Conservation (phyloP, 2,329 filamentous ascomycete species). For the Neophaeococcomyces aloes region DNA sequence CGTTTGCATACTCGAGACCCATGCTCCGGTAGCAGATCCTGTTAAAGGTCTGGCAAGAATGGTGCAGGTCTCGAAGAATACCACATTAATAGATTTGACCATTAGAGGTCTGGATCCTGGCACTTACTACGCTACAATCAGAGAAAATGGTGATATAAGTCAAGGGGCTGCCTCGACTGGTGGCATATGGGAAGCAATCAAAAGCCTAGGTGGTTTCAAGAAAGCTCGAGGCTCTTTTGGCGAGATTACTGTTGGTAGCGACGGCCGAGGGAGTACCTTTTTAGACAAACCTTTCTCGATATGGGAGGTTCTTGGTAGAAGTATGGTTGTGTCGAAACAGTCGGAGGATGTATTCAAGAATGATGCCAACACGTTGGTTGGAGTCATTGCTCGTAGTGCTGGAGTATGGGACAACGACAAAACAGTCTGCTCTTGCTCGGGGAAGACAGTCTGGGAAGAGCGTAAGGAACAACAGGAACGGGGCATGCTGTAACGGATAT, state of each 20-base stretch:
- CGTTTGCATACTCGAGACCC: conserved; percentile 91
- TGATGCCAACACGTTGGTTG: conserved; percentile 75
- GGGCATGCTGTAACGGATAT: conserved; percentile 68
- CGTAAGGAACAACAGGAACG: conserved; percentile 76
- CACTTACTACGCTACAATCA: conserved; percentile 71
- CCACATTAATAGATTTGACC: conserved; percentile 79
- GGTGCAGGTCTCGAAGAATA: conserved; percentile 72
- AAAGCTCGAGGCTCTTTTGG: conserved; percentile 58
- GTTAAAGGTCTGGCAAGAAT: conserved; percentile 84
- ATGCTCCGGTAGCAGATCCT: conserved; percentile 52
- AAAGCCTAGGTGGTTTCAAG: conserved; percentile 29
- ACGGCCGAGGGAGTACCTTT: conserved; percentile 70
- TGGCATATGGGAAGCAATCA: conserved; percentile 60
- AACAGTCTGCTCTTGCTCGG: conserved; percentile 93
- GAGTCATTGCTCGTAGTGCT: conserved; percentile 87
- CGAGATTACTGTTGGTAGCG: conserved; percentile 60
- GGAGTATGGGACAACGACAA: conserved; percentile 99
- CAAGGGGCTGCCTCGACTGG: conserved; percentile 73
- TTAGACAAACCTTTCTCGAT: conserved; percentile 73
- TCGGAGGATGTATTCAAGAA: conserved; percentile 55
- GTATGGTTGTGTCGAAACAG: conserved; percentile 70
- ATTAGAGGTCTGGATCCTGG: conserved; percentile 72
- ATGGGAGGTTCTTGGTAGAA: conserved; percentile 92
- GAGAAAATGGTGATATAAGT: conserved; percentile 78
- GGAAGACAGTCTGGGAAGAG: conserved; percentile 98